These are phyloP conservation scores for Lasiodiplodia citricola DNA, from an alignment of 2,329 filamentous ascomycete species.

Conservation along the genomic window DNA sequence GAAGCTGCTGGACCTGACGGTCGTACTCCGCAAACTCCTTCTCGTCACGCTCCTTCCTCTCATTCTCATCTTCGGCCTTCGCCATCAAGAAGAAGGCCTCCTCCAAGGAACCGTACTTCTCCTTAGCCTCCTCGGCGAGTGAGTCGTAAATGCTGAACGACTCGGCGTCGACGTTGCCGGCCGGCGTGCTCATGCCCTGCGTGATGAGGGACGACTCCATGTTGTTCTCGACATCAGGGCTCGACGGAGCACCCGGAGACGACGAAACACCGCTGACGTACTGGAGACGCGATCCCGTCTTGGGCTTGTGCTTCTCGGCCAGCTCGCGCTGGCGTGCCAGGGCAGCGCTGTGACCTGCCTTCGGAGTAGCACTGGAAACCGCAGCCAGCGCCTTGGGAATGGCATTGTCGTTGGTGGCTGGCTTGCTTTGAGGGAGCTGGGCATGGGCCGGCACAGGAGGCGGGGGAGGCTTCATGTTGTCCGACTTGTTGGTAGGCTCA, in stretches of 20 bases:
- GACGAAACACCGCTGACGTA: constrained; percentile 11
- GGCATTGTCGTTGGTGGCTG: background rate
- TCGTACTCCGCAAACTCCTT: background rate
- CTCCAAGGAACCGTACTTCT: background rate
- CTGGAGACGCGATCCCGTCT: constrained; percentile 7
- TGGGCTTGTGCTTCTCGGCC: constrained; percentile 25
- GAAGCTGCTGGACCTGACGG: background rate
- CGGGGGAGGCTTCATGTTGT: constrained; percentile 39
- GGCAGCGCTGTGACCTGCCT: background rate
- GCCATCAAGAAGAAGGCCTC: background rate
- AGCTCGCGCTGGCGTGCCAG: constrained; percentile 17
- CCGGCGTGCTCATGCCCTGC: background rate
- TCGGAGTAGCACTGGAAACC: background rate
- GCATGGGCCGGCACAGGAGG: constrained; percentile 43
- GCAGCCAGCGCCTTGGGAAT: background rate
- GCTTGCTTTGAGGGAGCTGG: constrained; percentile 32
- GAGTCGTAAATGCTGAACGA: background rate
- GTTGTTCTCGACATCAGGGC: background rate
- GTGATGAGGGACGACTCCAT: constrained; percentile 14
- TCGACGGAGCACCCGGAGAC: constrained; percentile 1
- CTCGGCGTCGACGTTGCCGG: background rate
- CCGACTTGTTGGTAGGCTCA: constrained; percentile 33
- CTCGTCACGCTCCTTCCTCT: background rate
- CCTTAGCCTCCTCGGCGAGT: background rate
- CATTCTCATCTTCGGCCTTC: background rate